phyloP scores from a whole-genome alignment of 1,139 yeast genomes.

The Yamadazyma diospyri region DNA sequence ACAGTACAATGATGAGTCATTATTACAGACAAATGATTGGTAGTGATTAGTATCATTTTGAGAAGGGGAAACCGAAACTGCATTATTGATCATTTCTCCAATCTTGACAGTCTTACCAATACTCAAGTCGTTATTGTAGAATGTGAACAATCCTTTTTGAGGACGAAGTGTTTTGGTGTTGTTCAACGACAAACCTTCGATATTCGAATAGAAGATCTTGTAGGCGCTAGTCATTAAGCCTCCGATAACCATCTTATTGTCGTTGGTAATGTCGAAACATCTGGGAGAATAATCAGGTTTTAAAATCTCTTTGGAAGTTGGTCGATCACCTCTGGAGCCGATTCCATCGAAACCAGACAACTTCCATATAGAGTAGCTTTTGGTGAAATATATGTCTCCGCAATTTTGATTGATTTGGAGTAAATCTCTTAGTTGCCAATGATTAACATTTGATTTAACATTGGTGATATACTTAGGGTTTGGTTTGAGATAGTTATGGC shows the following conservation, averaged over 20 bases:
- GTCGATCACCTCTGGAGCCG: conserved; percentile 9
- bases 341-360: conserved; percentile 7
- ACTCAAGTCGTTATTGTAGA: conserved; percentile 50
- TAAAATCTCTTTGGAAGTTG: conserved; percentile 27
- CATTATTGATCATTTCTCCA: conserved; percentile 82
- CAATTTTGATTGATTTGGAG: conserved; percentile 41
- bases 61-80: conserved; percentile 56
- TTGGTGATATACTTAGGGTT: conserved; percentile 34
- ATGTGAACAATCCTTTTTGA: conserved; percentile 58
- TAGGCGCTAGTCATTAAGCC: conserved; percentile 49
- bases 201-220: conserved; percentile 24
- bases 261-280: conserved; percentile 56
- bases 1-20: conserved; percentile 68
- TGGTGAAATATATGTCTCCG: conserved; percentile 33
- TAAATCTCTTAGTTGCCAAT: conserved; percentile 87
- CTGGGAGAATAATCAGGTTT: conserved; percentile 58
- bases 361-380: conserved; percentile 28
- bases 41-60: conserved; percentile 26
- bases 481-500: conserved; percentile 36
- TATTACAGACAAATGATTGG: conserved; percentile 71
- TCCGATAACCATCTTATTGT: conserved; percentile 63
- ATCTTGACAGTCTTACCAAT: conserved; percentile 49
- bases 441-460: conserved; percentile 44
- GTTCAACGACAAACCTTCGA: conserved; percentile 21
- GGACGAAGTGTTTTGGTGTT: conserved; percentile 14